These are phyloP conservation scores for Wickerhamomyces sp. DNA, from an alignment of 1,139 yeast species.

Conservation along the genomic window DNA sequence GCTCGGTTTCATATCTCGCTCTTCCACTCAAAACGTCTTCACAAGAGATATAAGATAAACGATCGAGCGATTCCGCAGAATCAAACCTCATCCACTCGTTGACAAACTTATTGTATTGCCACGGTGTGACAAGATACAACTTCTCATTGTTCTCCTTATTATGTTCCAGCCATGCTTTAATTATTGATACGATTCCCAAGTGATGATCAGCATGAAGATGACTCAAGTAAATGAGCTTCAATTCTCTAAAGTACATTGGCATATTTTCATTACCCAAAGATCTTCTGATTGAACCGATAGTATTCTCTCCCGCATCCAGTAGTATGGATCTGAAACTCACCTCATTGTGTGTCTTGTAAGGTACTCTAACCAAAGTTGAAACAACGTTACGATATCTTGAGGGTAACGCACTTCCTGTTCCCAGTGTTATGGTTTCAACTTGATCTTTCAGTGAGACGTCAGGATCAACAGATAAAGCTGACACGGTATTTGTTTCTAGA, in stretches of 20 bases:
- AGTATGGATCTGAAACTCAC: conserved; percentile 42
- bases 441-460: conserved; percentile 31
- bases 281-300: conserved; percentile 68
- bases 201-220: conserved; percentile 98
- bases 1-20: conserved; percentile 25
- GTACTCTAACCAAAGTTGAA: conserved; percentile 69
- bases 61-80: conserved; percentile 32
- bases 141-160: conserved; percentile 28
- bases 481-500: conserved; percentile 10
- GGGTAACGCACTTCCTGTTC: conserved; percentile 94
- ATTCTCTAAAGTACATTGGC: conserved; percentile 41
- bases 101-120: conserved; percentile 65
- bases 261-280: conserved; percentile 46
- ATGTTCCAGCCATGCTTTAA: conserved; percentile 60
- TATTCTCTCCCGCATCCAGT: conserved; percentile 93
- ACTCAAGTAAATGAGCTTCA: conserved; percentile 65
- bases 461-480: conserved; percentile 2
- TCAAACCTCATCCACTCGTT: conserved; percentile 69
- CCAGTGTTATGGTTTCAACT: conserved; percentile 73
- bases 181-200: conserved; percentile 69
- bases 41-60: conserved; percentile 58
- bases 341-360: conserved; percentile 33
- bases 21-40: conserved; percentile 48
- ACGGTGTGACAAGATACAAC: conserved; percentile 63
- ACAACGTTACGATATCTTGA: conserved; percentile 80